Conservation (phyloP, 1,284 basidiomycete species). For the Chalciporus sp. region DNA sequence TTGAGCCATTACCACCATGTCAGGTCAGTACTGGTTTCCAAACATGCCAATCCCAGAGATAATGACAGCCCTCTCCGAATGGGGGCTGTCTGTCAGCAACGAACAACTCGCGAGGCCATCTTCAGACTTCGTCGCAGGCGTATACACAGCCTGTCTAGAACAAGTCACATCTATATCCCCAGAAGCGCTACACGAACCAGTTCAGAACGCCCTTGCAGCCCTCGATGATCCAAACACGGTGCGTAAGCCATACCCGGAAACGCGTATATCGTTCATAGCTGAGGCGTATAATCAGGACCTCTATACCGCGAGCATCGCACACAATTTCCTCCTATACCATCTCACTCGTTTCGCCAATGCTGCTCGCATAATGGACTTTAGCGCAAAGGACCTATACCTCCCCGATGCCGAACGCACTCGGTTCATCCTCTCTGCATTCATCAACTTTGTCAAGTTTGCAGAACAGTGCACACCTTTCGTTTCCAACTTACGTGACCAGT, state of each 20-base stretch:
- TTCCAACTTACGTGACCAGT: conserved; percentile 58
- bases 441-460: conserved; percentile 91
- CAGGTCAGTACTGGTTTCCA: conserved; percentile 59
- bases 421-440: conserved; percentile 79
- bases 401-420: conserved; percentile 76
- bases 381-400: conserved; percentile 68
- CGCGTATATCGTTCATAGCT: accelerated
- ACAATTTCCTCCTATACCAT: conserved; percentile 68
- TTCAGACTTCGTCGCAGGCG: conserved; percentile 66
- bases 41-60: conserved; percentile 65
- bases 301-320: conserved; percentile 56
- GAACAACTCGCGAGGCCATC: conserved; percentile 75
- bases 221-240: conserved; percentile 59
- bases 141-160: conserved; percentile 71
- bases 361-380: conserved; percentile 80
- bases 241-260: conserved; percentile 20
- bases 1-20: conserved; percentile 21
- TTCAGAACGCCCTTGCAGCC: conserved; percentile 54
- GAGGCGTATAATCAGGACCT: conserved; percentile 52
- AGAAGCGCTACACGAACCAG: conserved; percentile 62
- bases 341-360: conserved; percentile 71
- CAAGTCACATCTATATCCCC: conserved; percentile 67
- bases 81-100: conserved; percentile 64
- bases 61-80: conserved; percentile 59
- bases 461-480: conserved; percentile 70